phyloP scores from a whole-genome alignment of 177 flowering plant genomes.

The Tripterygium wilfordii region DNA sequence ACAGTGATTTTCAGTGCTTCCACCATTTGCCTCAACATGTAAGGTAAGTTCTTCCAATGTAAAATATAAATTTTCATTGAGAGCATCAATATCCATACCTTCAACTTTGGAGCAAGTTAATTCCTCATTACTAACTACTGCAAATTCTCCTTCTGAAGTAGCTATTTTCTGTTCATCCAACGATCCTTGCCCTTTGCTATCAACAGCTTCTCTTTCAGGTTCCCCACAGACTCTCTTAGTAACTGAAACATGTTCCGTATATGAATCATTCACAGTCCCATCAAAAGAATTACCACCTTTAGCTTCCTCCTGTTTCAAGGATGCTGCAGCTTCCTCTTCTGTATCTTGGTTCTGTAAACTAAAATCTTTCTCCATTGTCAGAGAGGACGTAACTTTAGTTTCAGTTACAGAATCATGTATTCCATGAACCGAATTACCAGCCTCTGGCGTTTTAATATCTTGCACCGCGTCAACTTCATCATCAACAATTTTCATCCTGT shows the following conservation, averaged over 20 bases:
- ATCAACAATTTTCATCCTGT: background rate
- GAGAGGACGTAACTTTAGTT: background rate
- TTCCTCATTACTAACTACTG: background rate
- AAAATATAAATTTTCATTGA: slow-evolving; percentile 5
- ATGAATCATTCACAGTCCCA: too few species aligned
- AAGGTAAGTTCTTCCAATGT: slow-evolving; percentile 7
- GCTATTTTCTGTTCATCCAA: background rate
- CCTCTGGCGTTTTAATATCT: slow-evolving; percentile 1
- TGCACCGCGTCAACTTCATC: slow-evolving; percentile 2
- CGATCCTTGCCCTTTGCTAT: too few species aligned
- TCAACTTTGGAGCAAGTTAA: slow-evolving; percentile 7
- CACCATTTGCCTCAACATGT: background rate
- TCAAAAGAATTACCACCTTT: background rate
- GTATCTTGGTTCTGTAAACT: slow-evolving; percentile 3
- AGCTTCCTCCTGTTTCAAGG: slow-evolving; percentile 4
- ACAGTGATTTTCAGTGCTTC: slow-evolving; percentile 5
- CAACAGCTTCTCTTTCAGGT: background rate
- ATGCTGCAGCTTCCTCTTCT: slow-evolving; percentile 1
- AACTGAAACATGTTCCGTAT: too few species aligned
- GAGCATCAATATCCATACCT: slow-evolving; percentile 9
- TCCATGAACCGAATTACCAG: slow-evolving; percentile 2
- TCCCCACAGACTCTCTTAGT: too few species aligned
- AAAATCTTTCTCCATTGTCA: background rate
- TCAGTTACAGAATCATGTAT: slow-evolving; percentile 10
- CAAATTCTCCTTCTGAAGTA: slow-evolving; percentile 1